Evolutionary conservation across 2,329 filamentous ascomycete species (phyloP).

Genomic region (Diaporthe amygdali): DNA sequence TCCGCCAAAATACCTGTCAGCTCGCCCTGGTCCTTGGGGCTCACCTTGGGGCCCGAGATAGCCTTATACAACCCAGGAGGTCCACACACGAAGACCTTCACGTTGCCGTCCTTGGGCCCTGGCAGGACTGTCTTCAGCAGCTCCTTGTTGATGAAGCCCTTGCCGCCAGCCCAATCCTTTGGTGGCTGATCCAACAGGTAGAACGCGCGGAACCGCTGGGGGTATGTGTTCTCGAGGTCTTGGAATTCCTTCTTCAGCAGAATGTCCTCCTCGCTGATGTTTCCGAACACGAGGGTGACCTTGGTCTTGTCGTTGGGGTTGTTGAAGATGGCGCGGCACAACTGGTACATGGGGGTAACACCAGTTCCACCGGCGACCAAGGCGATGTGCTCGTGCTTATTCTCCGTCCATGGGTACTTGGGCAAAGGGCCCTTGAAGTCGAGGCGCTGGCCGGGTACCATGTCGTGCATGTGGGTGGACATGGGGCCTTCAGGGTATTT

Average conservation of each 20-base stretch:
- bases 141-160: constrained; percentile 87
- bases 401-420: constrained; percentile 87
- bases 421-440: constrained; percentile 95
- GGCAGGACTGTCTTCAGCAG: constrained; percentile 93
- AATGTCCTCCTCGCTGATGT: constrained; percentile 88
- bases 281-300: constrained; percentile 94
- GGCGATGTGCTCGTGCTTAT: constrained; percentile 91
- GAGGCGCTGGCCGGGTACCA: constrained; percentile 81
- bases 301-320: constrained; percentile 98
- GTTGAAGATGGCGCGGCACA: constrained; percentile 88
- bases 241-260: constrained; percentile 85
- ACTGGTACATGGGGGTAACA: constrained; percentile 98
- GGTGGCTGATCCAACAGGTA: constrained; percentile 89
- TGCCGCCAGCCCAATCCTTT: constrained; percentile 76
- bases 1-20: constrained; percentile 82
- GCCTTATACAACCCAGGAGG: constrained; percentile 94
- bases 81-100: constrained; percentile 97
- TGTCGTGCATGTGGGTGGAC: constrained; percentile 85
- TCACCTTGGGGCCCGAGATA: constrained; percentile 87
- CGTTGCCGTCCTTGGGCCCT: constrained; percentile 87
- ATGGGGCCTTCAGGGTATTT: constrained; percentile 89
- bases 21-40: constrained; percentile 93
- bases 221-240: constrained; percentile 91
- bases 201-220: constrained; percentile 93
- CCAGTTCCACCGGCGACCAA: constrained; percentile 94